Conservation (phyloP, 441 rosid genomes). For the Capsella rubella region DNA sequence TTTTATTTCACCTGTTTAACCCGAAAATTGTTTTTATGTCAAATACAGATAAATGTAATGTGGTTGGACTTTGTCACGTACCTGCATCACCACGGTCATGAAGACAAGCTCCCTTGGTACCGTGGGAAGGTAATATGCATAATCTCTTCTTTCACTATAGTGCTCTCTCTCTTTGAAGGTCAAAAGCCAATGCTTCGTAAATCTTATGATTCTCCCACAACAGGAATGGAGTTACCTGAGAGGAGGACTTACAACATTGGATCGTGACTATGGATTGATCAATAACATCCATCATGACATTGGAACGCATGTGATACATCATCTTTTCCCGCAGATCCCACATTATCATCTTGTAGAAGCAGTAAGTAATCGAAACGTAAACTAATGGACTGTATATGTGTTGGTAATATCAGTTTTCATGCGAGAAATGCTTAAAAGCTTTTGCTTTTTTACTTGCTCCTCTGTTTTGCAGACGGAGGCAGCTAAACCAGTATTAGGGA, state of each 20-base stretch:
- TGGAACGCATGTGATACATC: constrained; percentile 77
- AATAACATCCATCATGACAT: constrained; percentile 79
- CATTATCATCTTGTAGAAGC: constrained; percentile 77
- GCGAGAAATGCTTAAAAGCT: neutral
- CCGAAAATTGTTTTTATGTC: constrained; percentile 1
- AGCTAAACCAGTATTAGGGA: constrained; percentile 67
- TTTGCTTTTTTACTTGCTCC: neutral
- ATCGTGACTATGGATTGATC: constrained; percentile 71
- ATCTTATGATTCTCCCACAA: constrained; percentile 24
- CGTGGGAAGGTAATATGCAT: constrained; percentile 59
- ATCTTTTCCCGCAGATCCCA: constrained; percentile 79
- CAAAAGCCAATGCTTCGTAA: constrained; percentile 17
- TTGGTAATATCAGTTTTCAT: constrained; percentile 35
- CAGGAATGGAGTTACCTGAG: constrained; percentile 80
- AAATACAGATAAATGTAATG: constrained; percentile 57
- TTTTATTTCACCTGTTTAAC: constrained; percentile 11
- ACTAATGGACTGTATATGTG: neutral
- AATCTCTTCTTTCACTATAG: neutral
- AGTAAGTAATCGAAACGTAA: constrained; percentile 45
- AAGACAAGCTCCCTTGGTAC: constrained; percentile 74
- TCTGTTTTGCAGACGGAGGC: constrained; percentile 62
- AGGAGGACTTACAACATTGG: constrained; percentile 78
- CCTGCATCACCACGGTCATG: constrained; percentile 75
- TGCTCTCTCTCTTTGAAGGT: constrained; percentile 13
- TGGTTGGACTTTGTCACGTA: constrained; percentile 78